These are phyloP conservation scores for Dipteronia dyeriana DNA, from an alignment of 345 rosid genomes.

Conservation along the genomic window DNA sequence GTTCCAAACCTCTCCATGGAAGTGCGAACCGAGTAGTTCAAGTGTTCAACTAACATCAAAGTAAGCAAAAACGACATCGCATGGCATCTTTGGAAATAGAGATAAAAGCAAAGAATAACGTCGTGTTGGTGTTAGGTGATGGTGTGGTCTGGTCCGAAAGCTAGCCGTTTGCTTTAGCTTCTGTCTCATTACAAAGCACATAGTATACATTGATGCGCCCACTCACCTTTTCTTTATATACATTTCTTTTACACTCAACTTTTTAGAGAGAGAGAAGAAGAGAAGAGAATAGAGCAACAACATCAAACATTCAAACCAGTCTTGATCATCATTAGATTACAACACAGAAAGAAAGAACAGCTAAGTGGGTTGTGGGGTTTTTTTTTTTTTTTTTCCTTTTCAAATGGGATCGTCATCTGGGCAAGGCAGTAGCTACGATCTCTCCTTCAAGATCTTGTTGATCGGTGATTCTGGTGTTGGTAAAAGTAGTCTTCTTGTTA, in stretches of 20 bases:
- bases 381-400: not conserved
- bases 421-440: conserved; percentile 66
- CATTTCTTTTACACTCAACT: conserved; percentile 35
- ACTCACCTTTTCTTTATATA: conserved; percentile 15
- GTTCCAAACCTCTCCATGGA: not conserved
- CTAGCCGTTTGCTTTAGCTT: conserved; percentile 56
- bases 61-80: not conserved
- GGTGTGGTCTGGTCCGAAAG: conserved; percentile 24
- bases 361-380: not conserved
- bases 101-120: conserved; percentile 39
- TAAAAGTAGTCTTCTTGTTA: conserved; percentile 93
- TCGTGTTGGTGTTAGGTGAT: conserved; percentile 38
- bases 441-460: conserved; percentile 95
- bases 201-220: conserved; percentile 40
- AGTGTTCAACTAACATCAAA: no score
- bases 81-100: not conserved
- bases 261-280: conserved; percentile 19
- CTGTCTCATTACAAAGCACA: conserved; percentile 29
- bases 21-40: not conserved
- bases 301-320: not conserved
- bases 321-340: conserved; percentile 38
- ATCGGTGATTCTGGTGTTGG: conserved; percentile 98
- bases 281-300: conserved; percentile 2
- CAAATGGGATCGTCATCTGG: conserved; percentile 87
- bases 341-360: conserved; percentile 19